Evolutionary conservation across 768 basidiomycete species (phyloP).

Genomic region (Termitomyces sp.): DNA sequence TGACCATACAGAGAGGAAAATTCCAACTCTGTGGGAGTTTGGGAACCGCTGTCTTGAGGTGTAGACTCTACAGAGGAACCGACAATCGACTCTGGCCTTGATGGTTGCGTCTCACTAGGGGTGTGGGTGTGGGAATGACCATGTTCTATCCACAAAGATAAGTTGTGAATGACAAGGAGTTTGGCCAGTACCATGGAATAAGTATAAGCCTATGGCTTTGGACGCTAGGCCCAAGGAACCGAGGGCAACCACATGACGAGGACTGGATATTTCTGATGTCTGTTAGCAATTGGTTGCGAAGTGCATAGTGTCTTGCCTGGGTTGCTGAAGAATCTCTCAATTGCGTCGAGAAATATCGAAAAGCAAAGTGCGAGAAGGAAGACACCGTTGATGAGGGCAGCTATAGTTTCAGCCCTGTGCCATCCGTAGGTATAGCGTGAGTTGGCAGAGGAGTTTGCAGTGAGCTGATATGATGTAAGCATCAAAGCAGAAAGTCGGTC

Average conservation of each 20-base stretch:
- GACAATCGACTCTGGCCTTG: constrained; percentile 15
- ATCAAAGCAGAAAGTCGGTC: constrained; percentile 1
- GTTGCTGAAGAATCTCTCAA: constrained; percentile 83
- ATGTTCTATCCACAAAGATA: constrained; percentile 42
- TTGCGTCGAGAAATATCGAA: constrained; percentile 88
- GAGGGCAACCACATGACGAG: constrained; percentile 83
- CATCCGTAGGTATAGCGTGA: constrained; percentile 96
- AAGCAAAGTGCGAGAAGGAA: constrained; percentile 96
- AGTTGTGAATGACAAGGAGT: neutral
- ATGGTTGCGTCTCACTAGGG: constrained; percentile 34
- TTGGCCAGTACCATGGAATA: constrained; percentile 81
- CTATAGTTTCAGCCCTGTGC: constrained; percentile 96
- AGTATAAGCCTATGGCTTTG: constrained; percentile 87
- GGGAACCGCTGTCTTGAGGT: constrained; percentile 20
- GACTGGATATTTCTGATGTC: constrained; percentile 76
- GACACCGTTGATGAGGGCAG: constrained; percentile 93
- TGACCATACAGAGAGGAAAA: constrained; percentile 68
- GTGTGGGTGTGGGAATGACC: constrained; percentile 58
- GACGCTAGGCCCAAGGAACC: constrained; percentile 86
- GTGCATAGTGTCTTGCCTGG: constrained; percentile 47
- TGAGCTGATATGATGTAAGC: constrained; percentile 42
- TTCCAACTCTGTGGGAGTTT: constrained; percentile 26
- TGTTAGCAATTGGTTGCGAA: constrained; percentile 5
- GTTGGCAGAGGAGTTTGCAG: constrained; percentile 50
- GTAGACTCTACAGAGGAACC: constrained; percentile 24